These are phyloP conservation scores for Tulasnella sp. DNA, from an alignment of 768 basidiomycete genomes.

Conservation along the genomic window DNA sequence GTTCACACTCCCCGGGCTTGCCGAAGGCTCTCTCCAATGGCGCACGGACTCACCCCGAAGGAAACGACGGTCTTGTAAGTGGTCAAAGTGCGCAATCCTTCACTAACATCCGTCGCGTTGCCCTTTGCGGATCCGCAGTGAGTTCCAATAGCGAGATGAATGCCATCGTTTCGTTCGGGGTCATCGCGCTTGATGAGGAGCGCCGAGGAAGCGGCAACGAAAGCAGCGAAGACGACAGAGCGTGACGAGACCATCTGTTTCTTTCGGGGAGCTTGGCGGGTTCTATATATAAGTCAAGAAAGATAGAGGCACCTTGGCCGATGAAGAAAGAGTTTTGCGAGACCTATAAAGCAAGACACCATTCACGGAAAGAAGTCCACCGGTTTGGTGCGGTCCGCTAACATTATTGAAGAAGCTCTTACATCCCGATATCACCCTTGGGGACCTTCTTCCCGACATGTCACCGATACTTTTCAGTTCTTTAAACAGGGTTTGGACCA, in stretches of 20 bases:
- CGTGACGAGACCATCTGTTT: background rate
- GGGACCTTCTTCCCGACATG: background rate
- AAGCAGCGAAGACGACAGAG: background rate
- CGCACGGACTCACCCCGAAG: conserved; percentile 45
- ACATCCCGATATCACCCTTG: background rate
- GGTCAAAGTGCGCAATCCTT: conserved; percentile 47
- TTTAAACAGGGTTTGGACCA: background rate
- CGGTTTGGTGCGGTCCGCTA: background rate
- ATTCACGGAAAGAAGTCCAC: background rate
- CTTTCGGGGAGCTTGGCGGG: background rate
- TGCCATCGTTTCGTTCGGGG: conserved; percentile 34
- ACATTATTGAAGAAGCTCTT: background rate
- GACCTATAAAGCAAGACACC: background rate
- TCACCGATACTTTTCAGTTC: background rate
- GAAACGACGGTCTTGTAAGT: conserved; percentile 55
- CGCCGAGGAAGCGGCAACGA: background rate
- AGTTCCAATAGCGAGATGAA: conserved; percentile 48
- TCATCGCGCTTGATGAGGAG: conserved; percentile 8
- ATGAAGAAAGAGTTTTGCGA: background rate
- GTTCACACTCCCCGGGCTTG: background rate
- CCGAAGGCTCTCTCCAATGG: conserved; percentile 40
- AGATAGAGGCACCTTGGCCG: background rate
- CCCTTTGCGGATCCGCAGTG: conserved; percentile 49
- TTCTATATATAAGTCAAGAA: background rate
- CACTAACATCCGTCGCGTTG: conserved; percentile 53